These are phyloP conservation scores for Calonectria hawksworthii DNA, from an alignment of 2,329 filamentous ascomycete genomes.

Conservation along the genomic window DNA sequence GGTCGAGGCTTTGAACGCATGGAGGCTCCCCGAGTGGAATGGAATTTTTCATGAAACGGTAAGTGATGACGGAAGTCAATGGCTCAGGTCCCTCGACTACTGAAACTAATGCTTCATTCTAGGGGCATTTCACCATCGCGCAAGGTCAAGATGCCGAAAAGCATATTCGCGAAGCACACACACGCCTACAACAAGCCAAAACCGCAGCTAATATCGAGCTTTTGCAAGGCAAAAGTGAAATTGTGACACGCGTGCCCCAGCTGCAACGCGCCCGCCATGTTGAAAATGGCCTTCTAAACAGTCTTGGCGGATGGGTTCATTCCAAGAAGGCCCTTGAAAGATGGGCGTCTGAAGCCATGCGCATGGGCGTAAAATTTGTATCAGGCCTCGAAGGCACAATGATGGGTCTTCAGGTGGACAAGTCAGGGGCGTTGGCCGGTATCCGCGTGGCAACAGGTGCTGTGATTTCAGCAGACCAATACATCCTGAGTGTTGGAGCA, in stretches of 20 bases:
- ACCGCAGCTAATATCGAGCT: slow-evolving; percentile 11
- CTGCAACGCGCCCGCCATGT: slow-evolving; percentile 6
- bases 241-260: slow-evolving; percentile 21
- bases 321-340: slow-evolving; percentile 29
- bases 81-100: background rate
- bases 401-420: slow-evolving; percentile 14
- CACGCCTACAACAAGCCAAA: slow-evolving; percentile 11
- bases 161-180: slow-evolving; percentile 10
- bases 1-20: slow-evolving; percentile 23
- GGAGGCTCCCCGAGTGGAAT: slow-evolving; percentile 25
- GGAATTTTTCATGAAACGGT: slow-evolving; percentile 29
- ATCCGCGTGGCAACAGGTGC: slow-evolving; percentile 24
- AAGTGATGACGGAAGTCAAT: background rate
- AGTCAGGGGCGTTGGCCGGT: slow-evolving; percentile 3
- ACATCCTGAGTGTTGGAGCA: slow-evolving; percentile 28
- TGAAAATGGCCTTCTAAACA: slow-evolving; percentile 22
- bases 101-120: background rate
- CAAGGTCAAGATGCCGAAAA: background rate
- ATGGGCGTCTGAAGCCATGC: slow-evolving; percentile 20
- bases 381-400: slow-evolving; percentile 23
- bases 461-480: slow-evolving; percentile 18
- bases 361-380: slow-evolving; percentile 24
- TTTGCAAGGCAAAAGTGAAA: slow-evolving; percentile 15
- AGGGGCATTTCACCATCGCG: slow-evolving; percentile 25
- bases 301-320: slow-evolving; percentile 28